Percentiles rank a stretch among this genome's conserved stretches.
Conservation (phyloP, 192 early-diverging fungal genomes). For the Linnemannia hyalina region DNA sequence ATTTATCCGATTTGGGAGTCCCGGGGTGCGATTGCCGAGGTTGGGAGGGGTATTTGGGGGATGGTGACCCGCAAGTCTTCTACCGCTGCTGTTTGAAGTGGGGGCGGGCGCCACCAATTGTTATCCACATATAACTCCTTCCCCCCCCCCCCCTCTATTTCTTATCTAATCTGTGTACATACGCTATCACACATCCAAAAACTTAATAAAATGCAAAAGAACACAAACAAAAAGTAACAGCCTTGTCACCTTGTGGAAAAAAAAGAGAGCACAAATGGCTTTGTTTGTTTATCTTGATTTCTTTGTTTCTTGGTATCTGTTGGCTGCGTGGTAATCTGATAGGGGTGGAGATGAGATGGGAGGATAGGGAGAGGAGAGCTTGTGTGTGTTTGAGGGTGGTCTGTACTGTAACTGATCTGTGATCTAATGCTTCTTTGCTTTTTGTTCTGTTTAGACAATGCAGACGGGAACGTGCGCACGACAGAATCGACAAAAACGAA, state of each 20-base stretch:
- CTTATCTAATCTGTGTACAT: background rate
- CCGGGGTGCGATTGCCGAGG: constrained; percentile 27
- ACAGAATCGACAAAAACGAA: background rate
- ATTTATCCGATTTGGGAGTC: constrained; percentile 69
- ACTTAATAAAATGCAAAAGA: background rate
- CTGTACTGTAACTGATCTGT: background rate
- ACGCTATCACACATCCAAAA: background rate
- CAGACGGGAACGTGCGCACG: background rate
- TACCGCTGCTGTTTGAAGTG: constrained; percentile 28
- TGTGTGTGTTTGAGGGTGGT: background rate
- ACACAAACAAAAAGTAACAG: background rate
- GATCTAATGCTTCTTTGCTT: background rate
- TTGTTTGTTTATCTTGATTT: too few species aligned
- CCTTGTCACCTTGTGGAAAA: too few species aligned
- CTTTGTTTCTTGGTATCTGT: too few species aligned
- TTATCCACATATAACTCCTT: background rate
- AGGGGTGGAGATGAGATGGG: background rate
- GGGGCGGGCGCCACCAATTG: background rate
- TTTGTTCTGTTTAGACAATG: background rate
- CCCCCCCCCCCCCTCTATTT: background rate
- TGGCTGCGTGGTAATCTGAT: too few species aligned
- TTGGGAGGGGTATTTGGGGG: constrained; percentile 26
- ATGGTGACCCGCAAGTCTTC: constrained; percentile 11
- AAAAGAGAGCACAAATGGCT: too few species aligned
- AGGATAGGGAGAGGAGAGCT: too few species aligned